A percentile compares a stretch with the other conserved stretches of the same genome.
Evolutionary conservation across 1,284 basidiomycete genomes (phyloP).

Genomic region (Chiua sp.): DNA sequence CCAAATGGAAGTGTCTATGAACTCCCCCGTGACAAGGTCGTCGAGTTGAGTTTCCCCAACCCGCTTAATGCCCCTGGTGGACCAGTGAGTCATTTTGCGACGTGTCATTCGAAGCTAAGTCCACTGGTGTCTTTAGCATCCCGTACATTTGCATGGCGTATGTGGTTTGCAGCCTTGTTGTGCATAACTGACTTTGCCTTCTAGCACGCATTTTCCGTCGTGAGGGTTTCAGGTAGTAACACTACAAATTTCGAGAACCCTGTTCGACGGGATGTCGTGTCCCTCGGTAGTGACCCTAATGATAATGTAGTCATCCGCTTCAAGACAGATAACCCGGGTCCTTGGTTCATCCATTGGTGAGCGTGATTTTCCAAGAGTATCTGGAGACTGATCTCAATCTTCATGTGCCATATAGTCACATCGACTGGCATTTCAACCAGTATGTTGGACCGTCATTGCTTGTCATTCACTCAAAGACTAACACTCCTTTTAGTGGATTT

Average conservation of each 20-base stretch:
- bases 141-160: constrained; percentile 42
- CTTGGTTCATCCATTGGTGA: background rate
- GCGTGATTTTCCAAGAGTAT: background rate
- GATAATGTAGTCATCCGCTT: background rate
- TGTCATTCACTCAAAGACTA: too few relatives aligned
- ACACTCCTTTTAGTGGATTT: background rate
- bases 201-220: background rate
- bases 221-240: background rate
- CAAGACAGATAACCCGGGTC: background rate
- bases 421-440: background rate
- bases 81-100: constrained; percentile 28
- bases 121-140: too few relatives aligned
- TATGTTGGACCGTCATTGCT: background rate
- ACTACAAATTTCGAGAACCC: background rate
- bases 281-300: background rate
- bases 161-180: background rate
- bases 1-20: constrained; percentile 31
- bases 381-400: background rate
- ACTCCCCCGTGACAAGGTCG: constrained; percentile 31
- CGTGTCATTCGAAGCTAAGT: constrained; percentile 6
- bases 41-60: constrained; percentile 31
- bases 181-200: background rate
- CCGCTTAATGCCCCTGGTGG: constrained; percentile 22
- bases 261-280: background rate
- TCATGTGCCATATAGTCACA: background rate